These are phyloP conservation scores for Solanum boliviense DNA, from an alignment of 257 asterid genomes.

Conservation along the genomic window DNA sequence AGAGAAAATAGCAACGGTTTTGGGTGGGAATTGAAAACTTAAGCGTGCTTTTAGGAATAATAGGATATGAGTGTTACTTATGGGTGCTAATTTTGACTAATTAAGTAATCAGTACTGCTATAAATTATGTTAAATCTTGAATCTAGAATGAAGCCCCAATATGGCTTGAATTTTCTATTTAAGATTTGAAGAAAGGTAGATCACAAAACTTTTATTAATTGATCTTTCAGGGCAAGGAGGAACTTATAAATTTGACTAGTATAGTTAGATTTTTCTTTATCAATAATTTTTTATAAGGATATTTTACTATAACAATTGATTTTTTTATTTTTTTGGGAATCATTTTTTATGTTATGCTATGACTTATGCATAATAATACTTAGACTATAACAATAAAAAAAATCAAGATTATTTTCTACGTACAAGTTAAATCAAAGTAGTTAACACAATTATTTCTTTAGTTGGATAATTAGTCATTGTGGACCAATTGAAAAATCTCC, in stretches of 20 bases:
- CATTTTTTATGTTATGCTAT: background rate
- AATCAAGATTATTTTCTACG: background rate
- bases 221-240: background rate
- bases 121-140: background rate
- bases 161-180: background rate
- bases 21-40: background rate
- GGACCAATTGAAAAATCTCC: background rate
- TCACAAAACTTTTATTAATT: background rate
- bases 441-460: background rate
- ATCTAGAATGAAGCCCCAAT: background rate
- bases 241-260: background rate
- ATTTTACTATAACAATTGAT: background rate
- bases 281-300: background rate
- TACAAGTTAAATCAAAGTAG: background rate
- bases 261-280: background rate
- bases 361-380: background rate
- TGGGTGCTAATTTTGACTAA: background rate
- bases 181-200: background rate
- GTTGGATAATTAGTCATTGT: background rate
- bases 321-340: background rate
- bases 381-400: too few species aligned
- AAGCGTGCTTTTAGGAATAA: too few species aligned
- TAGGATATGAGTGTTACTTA: background rate
- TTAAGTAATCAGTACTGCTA: background rate
- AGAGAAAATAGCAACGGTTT: background rate